Base-by-base conservation (phyloP, 345 rosid species). In the Rhodomyrtus tomentosa region DNA sequence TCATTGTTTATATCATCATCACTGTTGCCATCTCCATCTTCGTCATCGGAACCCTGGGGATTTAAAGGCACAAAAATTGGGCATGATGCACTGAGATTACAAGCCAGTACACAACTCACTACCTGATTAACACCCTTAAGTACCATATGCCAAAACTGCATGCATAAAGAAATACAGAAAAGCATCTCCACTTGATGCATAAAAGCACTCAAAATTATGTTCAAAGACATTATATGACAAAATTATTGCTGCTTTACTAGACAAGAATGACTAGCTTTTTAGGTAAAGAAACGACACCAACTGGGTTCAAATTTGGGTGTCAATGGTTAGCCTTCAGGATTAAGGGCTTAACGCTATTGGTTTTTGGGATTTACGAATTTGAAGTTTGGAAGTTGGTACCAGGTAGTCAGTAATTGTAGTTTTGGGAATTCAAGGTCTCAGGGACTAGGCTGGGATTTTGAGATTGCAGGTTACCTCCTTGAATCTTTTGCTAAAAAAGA, bases 41-140 rank as follows among this genome's bases (percentile, higher is more conserved):
- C 94, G 56, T 88, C 92, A 59, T 91, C 91, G 14, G 89, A 84
- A 81, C 86, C 96, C 99, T 95, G 86, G 50, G 59, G 79, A 68
- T 68, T 32, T 68, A 38, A 36, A 36, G 25, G 79, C 18, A 68
- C 79, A 36, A 68, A 68, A 36, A 36, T 68, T 68, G 76, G 76
- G 79, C 79, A 68, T 68, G 24, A 68, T 68, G 24, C 79, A 68
- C 45, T 68, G 79, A 36, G 45, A 68, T 68, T 68, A 68, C 79
- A 68, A 68, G 40, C 79, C 79, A 32, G 13, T 68, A 68, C 45
- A 68, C 20, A 36, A 36, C 7, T 62, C 74, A 32, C 74, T 0
- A 62, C 74, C 74, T 32, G 45, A 20, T 68, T 68, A 18, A 68
- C 79, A 68, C 45, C 79, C 79, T 11, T 18, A 68, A 68, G 79